Base-by-base conservation (phyloP, 345 rosid species). In the Citrus cavaleriei region DNA sequence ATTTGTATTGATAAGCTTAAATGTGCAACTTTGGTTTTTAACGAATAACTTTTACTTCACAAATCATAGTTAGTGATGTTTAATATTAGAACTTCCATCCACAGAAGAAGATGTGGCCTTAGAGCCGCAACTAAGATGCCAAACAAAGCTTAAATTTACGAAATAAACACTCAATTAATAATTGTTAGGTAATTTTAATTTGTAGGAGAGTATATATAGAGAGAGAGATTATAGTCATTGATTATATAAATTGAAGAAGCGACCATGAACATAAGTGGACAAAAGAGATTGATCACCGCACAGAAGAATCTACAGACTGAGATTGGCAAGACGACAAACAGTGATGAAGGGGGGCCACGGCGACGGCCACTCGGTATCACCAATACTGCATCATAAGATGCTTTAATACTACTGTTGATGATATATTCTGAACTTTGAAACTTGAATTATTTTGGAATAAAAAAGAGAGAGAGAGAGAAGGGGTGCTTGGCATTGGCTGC, bases 221-320 rank as follows among this genome's bases (percentile, higher is more conserved):
- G 5, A 13, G 51, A 46, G 18, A 46, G 16, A 46, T 13, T 46
- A 13, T 3, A 46, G 51, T 46, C 51, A 46, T 13, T 46, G 51
- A 46, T 3, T 46, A 35, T 6, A 35, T 35, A 57, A 57, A 7
- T 57, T n/a, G 24, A 22, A 21, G n/a, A 21, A 32, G 68, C 1
- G 38, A 30, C 19, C 37, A 64, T 4, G 34, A 7, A 27, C 28
- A 61, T 3, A 65, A 32, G 10, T 34, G 25, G 69, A 65, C 69
- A 21, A 35, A 21, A 34, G 14, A 42, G 35, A 16, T 18, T 46
- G 51, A 54, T 54, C 51, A 18, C 55, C 13, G 58, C 59, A 58
- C 24, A 46, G 65, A 59, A 24, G 83, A 80, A 80, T 75, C 83
- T 75, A 54, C 65, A 70, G 61, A 51, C 4, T n/a, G 66, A 54